Percentiles rank a stretch among this genome's conserved stretches.
phyloP scores from a whole-genome alignment of 352 stramenopile species.

The Globisporangium splendens region DNA sequence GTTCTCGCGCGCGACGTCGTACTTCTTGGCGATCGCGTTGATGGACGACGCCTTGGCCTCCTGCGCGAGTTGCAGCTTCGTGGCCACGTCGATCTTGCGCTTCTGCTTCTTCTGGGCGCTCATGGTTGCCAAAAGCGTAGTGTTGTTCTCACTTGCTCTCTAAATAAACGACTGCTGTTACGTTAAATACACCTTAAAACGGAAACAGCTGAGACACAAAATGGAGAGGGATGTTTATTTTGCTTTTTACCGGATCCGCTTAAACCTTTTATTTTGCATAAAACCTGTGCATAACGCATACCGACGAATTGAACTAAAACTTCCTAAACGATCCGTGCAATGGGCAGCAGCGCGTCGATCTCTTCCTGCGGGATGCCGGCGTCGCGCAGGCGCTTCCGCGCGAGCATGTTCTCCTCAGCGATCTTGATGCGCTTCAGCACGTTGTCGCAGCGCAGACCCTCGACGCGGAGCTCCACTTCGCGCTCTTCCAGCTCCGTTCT shows the following conservation, averaged over 20 bases:
- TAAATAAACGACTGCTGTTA: too few relatives aligned
- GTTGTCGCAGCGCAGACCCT: not conserved
- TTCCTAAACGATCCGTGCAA: not conserved
- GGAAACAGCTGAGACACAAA: too few relatives aligned
- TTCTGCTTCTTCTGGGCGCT: slow-evolving; percentile 2
- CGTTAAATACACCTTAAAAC: too few relatives aligned
- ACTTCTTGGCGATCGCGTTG: slow-evolving; percentile 10
- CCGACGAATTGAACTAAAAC: not conserved
- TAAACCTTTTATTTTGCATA: too few relatives aligned
- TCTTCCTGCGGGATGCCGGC: slow-evolving; percentile 27
- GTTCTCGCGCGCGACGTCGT: slow-evolving; percentile 12
- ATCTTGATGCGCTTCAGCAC: slow-evolving; percentile 26
- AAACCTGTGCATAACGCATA: too few relatives aligned
- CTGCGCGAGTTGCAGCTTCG: slow-evolving; percentile 10
- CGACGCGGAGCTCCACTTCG: not conserved
- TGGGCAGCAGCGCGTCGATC: slow-evolving; percentile 25
- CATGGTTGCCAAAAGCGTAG: not conserved
- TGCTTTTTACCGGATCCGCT: too few relatives aligned
- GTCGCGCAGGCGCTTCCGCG: slow-evolving; percentile 26
- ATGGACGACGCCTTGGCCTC: slow-evolving; percentile 11
- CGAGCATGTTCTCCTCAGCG: slow-evolving; percentile 26
- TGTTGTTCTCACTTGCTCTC: not conserved
- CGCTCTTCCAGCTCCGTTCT: not conserved
- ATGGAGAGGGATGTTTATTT: too few relatives aligned
- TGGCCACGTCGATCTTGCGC: slow-evolving; percentile 13